Evolutionary conservation across 129 eudicot genomes (phyloP), one percentile per base, ranked within the genome.

Genomic region (Helianthus tuberosus): DNA sequence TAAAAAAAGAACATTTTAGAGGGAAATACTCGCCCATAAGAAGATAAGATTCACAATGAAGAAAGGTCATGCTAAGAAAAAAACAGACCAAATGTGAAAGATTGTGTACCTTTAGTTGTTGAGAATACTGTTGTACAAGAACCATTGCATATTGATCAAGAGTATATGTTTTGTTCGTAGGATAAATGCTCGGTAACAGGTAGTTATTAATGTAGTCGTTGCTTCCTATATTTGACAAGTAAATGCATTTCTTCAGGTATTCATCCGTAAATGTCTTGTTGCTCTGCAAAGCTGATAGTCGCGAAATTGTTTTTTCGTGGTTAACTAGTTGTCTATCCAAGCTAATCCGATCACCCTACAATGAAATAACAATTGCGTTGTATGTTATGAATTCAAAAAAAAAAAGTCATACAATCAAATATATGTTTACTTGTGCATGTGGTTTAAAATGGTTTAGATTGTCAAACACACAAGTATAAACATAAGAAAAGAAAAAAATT

Each of bases 121-220:
- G 59, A 4, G 61, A 61, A 25, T 79, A 83, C 38, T 77, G 72
- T 61, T 53, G 68, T 51, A 77, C 72, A 12, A 86, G 80, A 1
- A 14, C 23, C 1, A 43, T 15, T 15, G 87, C 87, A 46, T 35
- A 86, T 61, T 65, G 75, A 1, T 82, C 85, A 0, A 71, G 62
- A 8, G 78, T 76, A 60, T 29, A 73, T 32, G 8, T 23, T 5
- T 12, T 47, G 55, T 74, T 80, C 0, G 72, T 54, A 7, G 83
- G 63, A 66, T 79, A 86, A 27, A 0, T 0, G 1, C 14, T 47
- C 5, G 87, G 83, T 68, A 73, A 52, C 7, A 86, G 52, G 72
- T 80, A 86, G 62, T 83, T 86, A 57, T 86, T 86, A 54, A 83
- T 65, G 57, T 86, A 86, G 52, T 83, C 87, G 25, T 86, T 83